Evolutionary conservation across 2,329 filamentous ascomycete genomes (phyloP).

Genomic region (Paecilomyces fulvus): DNA sequence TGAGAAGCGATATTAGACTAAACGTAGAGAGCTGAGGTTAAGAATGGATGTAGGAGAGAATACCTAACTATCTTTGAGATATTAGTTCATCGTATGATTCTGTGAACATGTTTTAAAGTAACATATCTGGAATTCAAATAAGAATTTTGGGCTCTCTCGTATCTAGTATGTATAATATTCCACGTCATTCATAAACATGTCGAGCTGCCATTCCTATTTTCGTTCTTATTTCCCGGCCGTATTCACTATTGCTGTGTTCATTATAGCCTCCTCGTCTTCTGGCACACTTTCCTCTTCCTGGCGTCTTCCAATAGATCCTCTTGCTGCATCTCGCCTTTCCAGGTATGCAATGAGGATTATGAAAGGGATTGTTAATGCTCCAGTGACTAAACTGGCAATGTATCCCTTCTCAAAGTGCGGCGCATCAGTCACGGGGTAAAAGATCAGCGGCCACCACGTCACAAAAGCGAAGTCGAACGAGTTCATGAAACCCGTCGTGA

Average conservation of each 20-base stretch:
- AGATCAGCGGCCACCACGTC: conserved; percentile 35
- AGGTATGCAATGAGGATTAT: conserved; percentile 31
- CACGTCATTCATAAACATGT: neutral
- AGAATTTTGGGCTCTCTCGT: neutral
- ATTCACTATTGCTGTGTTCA: neutral
- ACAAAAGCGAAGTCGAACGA: conserved; percentile 38
- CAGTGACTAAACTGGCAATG: conserved; percentile 33
- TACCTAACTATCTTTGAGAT: neutral
- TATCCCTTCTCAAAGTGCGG: conserved; percentile 33
- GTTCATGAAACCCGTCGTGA: conserved; percentile 39
- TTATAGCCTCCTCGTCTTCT: neutral
- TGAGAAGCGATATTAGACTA: neutral
- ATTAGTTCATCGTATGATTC: neutral
- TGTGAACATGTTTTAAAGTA: too few species aligned
- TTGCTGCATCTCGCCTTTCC: conserved; percentile 20
- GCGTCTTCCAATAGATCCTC: conserved; percentile 16
- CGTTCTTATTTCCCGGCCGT: neutral
- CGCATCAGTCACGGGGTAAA: conserved; percentile 35
- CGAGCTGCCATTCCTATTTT: neutral
- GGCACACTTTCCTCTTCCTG: neutral
- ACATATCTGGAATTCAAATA: too few species aligned
- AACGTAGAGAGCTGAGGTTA: neutral
- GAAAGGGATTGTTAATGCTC: conserved; percentile 28
- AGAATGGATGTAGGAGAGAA: neutral
- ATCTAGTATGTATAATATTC: neutral